Evolutionary conservation across 345 rosid species (phyloP), one percentile per base, ranked within the genome.

Genomic region (Acer saccharum): DNA sequence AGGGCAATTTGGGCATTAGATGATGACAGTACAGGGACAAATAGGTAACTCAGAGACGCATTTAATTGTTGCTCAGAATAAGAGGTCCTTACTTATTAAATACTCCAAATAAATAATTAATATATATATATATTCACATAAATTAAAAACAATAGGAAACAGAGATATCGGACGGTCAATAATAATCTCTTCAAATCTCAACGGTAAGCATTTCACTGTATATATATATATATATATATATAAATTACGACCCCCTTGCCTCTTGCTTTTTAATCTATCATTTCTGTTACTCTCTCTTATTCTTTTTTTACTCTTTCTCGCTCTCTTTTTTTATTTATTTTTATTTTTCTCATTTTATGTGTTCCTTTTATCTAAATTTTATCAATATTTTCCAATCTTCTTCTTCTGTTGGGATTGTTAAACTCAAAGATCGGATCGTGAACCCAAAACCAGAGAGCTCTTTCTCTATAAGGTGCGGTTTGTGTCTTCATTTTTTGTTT

Each of bases 371-470:
- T 63, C 17, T n/a, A 50, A n/a, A 50, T 29, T 69, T 69, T 25
- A 32, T 32, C 35, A 20, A 66, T 25, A 35, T 41, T 60, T 58
- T 20, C 54, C 50, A 39, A 55, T 62, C 66, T 43, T 63, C 17
- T 35, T 48, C 46, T 48, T 60, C 46, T 27, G 77, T 77, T 63
- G 71, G 77, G 68, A 77, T 81, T 72, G 58, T 61, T 23, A 46
- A 81, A 77, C 83, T 68, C 64, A 69, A 81, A 77, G 77, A 81
- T 77, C 80, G 80, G 83, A 81, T 81, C 83, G 54, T 55, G 41
- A 80, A 43, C 68, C 69, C 73, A 62, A 71, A 68, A 44, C 72
- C 52, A 76, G 66, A 70, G 54, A 70, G 55, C 61, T 21, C 72
- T 25, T 9, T 14, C 57, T 52, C 29, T 41, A 41, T 67, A 41